Conservation (phyloP, 257 asterid genomes). For the Solanum gandarillasii region DNA sequence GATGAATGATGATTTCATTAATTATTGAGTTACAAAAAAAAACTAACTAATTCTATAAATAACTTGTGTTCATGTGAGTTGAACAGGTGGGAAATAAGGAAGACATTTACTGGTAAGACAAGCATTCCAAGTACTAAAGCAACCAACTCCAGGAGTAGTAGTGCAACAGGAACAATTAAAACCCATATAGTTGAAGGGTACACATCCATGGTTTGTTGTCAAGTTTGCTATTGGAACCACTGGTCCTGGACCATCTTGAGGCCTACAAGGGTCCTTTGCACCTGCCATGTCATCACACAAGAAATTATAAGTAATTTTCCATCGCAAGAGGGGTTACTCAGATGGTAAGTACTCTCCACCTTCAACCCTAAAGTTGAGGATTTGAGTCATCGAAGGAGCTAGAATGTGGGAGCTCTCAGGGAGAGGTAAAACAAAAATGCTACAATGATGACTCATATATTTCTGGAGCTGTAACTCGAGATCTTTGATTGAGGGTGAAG, state of each 20-base stretch:
- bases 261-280: neutral
- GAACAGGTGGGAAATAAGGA: neutral
- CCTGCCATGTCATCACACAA: neutral
- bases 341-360: neutral
- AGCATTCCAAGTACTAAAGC: neutral
- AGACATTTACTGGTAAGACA: neutral
- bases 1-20: neutral
- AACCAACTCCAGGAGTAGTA: slow-evolving; percentile 1
- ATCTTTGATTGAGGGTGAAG: neutral
- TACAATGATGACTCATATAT: accelerated
- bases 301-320: neutral
- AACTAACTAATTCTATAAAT: neutral
- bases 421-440: neutral
- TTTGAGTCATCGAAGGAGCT: neutral
- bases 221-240: neutral
- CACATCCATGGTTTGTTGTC: neutral
- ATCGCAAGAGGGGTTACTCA: accelerated
- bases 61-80: neutral
- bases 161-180: neutral
- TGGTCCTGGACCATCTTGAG: neutral
- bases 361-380: neutral
- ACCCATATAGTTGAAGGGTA: neutral
- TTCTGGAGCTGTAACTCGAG: neutral
- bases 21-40: neutral
- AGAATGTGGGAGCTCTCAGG: neutral